Conservation (phyloP, 2,329 filamentous ascomycete genomes). For the Colletotrichum tanaceti region DNA sequence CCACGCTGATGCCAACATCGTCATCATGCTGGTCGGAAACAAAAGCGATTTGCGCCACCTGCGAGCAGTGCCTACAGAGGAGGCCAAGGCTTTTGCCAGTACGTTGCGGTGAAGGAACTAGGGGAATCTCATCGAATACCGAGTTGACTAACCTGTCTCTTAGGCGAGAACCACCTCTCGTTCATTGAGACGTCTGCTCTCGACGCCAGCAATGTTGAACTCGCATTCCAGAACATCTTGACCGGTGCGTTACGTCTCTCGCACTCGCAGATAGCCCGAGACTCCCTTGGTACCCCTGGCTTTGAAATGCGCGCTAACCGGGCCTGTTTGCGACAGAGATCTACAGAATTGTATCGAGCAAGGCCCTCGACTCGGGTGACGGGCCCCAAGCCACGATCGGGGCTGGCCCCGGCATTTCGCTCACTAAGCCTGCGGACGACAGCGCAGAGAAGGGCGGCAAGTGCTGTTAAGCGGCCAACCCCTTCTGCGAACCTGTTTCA, state of each 20-base stretch:
- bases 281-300: constrained; percentile 20
- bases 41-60: constrained; percentile 99
- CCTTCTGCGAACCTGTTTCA: constrained; percentile 34
- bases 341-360: constrained; percentile 98
- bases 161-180: constrained; percentile 96
- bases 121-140: constrained; percentile 5
- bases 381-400: constrained; percentile 82
- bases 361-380: constrained; percentile 92
- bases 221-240: constrained; percentile 99
- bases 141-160: constrained; percentile 23
- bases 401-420: constrained; percentile 84
- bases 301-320: constrained; percentile 8
- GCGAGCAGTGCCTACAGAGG: constrained; percentile 95
- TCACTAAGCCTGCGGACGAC: constrained; percentile 86
- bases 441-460: constrained; percentile 80
- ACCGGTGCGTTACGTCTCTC: constrained; percentile 75
- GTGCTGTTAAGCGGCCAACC: constrained; percentile 73
- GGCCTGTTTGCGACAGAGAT: constrained; percentile 74
- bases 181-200: constrained; percentile 99
- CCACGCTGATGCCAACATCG: constrained; percentile 98
- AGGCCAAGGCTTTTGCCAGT: constrained; percentile 98
- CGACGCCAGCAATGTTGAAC: constrained; percentile 98
- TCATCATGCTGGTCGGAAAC: constrained; percentile 99
- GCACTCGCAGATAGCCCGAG: constrained; percentile 3
- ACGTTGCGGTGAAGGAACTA: constrained; percentile 48